phyloP scores from a whole-genome alignment of 2,329 filamentous ascomycete genomes.

The Thelonectria rubi region DNA sequence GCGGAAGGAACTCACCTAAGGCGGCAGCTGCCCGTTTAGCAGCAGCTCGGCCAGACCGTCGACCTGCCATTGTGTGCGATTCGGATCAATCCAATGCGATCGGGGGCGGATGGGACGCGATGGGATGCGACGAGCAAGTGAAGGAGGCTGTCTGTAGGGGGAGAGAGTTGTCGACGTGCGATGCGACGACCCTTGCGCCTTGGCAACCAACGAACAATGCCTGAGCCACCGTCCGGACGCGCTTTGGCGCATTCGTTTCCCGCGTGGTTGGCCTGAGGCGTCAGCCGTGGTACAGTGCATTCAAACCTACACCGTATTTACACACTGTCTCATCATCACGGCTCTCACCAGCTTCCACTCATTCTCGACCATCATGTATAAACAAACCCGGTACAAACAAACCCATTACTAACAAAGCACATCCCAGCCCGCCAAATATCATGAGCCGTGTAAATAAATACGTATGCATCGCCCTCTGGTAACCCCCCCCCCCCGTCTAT shows the following conservation, averaged over 20 bases:
- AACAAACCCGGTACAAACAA: too few species aligned
- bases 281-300: conserved; percentile 9
- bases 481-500: conserved; percentile 27
- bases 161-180: neutral
- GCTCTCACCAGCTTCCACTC: too few species aligned
- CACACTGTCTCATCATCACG: conserved; percentile 16
- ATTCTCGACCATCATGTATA: too few species aligned
- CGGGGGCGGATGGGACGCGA: conserved; percentile 27
- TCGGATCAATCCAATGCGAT: conserved; percentile 13
- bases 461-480: conserved; percentile 3
- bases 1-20: conserved; percentile 54
- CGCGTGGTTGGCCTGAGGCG: conserved; percentile 41
- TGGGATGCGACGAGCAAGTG: conserved; percentile 24
- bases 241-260: conserved; percentile 29
- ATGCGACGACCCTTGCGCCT: conserved; percentile 10
- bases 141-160: conserved; percentile 18
- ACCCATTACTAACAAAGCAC: neutral
- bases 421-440: neutral
- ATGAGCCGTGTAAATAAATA: conserved; percentile 2
- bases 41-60: conserved; percentile 62
- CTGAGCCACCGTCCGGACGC: conserved; percentile 43
- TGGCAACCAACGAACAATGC: neutral
- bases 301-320: conserved; percentile 18
- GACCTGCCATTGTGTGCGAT: conserved; percentile 48
- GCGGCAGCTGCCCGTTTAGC: conserved; percentile 63